Base-by-base conservation (phyloP, 1,284 basidiomycete species). In the Sanguinoderma infundibulare region DNA sequence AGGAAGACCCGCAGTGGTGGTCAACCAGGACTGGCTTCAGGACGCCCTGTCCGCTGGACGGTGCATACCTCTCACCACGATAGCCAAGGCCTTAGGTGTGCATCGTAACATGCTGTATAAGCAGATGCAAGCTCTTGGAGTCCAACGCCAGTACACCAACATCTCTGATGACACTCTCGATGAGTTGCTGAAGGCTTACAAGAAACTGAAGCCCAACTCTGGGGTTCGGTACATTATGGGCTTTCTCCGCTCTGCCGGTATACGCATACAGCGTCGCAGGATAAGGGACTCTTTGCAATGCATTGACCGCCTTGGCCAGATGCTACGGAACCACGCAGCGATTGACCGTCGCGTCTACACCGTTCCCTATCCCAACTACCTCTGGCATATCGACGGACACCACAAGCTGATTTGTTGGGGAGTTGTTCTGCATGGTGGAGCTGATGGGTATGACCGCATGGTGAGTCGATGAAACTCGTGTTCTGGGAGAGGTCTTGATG, bases 371-470 rank as follows among this genome's bases (percentile, higher is more conserved):
- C 78, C 80, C 4, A 81, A 84, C 64, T 59, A 70, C 0, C 56
- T 83, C 0, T 84, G 83, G 82, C 83, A 84, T 65, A 59, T 76
- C 35, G 79, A 83, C 68, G 80, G 82, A 0, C 81, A 83, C 59
- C 82, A 84, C 59, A 83, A 84, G 61, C 67, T 84, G 0, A 84
- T 85, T 12, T 39, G 40, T 0, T 86, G 79, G 81, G 81, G 81
- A 0, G 75, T 84, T 54, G 79, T 85, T 0, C 78, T 86, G 15
- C 83, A 85, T 72, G 81, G 80, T 0, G 39, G 78, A 4, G 71
- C 80, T 35, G 80, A 85, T 71, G 80, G 82, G 8, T 34, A 7
- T 34, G 34, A 34, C 34, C 7, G 34, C 7, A 0, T 81, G 74
- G 57, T 76, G 71, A 9, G 34, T 34, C 3, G 7, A 7, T 34